These are phyloP conservation scores for Didymellaceae sp. DNA, from an alignment of 2,329 filamentous ascomycete genomes.

Conservation along the genomic window DNA sequence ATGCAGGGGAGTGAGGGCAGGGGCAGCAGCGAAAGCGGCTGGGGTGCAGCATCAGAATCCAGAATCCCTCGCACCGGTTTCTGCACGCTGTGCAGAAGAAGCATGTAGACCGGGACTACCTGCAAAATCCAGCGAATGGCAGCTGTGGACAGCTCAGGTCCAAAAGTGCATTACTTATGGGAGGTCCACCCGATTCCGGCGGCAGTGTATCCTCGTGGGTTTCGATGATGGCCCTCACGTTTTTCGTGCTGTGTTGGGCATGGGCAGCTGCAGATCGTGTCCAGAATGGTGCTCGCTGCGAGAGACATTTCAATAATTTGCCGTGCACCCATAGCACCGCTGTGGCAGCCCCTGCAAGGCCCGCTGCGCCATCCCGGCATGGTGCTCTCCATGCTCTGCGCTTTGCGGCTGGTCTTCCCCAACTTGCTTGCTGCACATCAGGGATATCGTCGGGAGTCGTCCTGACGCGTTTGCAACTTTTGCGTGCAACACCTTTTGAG, in stretches of 20 bases:
- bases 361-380: constrained; percentile 6
- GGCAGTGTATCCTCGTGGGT: constrained; percentile 7
- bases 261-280: constrained; percentile 17
- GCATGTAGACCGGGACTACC: constrained; percentile 11
- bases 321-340: constrained; percentile 8
- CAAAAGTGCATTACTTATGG: constrained; percentile 2
- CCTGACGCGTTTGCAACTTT: constrained; percentile 6
- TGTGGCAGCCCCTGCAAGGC: constrained; percentile 6
- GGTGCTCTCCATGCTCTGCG: constrained; percentile 3
- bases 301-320: constrained; percentile 16
- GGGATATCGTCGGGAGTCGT: constrained; percentile 9
- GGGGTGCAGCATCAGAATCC: constrained; percentile 1
- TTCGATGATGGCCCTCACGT: constrained; percentile 7
- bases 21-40: constrained; percentile 8
- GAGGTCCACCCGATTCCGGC: constrained; percentile 7
- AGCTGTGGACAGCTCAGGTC: neutral
- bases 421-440: constrained; percentile 11
- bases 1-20: constrained; percentile 8
- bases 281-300: constrained; percentile 12
- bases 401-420: constrained; percentile 9
- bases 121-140: constrained; percentile 10
- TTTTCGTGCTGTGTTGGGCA: constrained; percentile 12
- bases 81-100: constrained; percentile 16
- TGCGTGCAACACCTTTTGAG: constrained; percentile 1
- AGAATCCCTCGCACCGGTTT: constrained; percentile 11